Conservation (phyloP, 176 grass and related monocot species). For the Alloteropsis semialata region DNA sequence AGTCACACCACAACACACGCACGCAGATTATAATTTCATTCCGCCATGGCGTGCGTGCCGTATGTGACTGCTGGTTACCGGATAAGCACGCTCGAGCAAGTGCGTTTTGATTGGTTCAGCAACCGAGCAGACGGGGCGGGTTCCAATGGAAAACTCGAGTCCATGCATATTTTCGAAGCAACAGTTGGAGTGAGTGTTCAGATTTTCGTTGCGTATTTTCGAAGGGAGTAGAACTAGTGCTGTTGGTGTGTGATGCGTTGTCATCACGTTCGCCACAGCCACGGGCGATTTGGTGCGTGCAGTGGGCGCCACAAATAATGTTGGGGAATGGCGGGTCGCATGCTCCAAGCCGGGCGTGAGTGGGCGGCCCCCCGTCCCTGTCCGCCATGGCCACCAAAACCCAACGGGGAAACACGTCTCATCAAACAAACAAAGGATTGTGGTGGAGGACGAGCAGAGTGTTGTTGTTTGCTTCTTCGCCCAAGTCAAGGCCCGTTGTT, state of each 20-base stretch:
- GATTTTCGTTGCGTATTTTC: background rate
- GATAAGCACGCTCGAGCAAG: background rate
- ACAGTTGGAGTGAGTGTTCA: background rate
- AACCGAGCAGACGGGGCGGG: background rate
- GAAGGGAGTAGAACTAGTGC: no score
- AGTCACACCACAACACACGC: no score
- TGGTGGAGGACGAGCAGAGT: no score
- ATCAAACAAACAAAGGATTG: no score
- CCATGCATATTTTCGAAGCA: background rate
- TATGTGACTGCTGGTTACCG: no score
- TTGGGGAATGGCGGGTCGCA: background rate
- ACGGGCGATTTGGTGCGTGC: background rate
- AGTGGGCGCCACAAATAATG: slow-evolving; percentile 43
- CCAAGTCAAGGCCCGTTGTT: background rate
- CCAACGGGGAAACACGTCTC: background rate
- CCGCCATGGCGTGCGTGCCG: no score
- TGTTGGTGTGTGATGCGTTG: background rate
- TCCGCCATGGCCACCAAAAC: slow-evolving; percentile 13
- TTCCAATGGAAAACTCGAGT: background rate
- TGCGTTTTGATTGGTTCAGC: background rate
- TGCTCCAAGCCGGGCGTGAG: background rate
- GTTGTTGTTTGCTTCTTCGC: background rate
- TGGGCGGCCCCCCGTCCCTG: slow-evolving; percentile 10
- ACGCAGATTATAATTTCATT: no score
- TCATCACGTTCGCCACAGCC: background rate